Base-by-base conservation (phyloP, 2,329 filamentous ascomycete species). In the Endocalyx cinctus region DNA sequence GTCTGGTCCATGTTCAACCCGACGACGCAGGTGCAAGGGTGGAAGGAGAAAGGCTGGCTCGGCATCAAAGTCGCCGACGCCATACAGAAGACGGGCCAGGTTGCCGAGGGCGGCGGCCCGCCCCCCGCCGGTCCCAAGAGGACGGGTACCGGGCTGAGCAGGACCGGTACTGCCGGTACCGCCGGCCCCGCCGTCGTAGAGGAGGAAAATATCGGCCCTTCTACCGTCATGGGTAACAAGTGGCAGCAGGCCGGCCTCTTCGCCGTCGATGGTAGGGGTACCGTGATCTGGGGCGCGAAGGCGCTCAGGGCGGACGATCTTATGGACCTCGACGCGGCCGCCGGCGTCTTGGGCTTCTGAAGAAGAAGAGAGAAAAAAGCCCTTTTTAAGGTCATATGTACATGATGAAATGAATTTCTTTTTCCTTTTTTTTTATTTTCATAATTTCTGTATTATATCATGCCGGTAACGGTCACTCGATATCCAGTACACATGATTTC, bases 221-320 rank as follows among this genome's bases (percentile, higher is more conserved):
- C 56, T 17, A 71, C 63, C 23, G 60, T 64, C 5, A 64, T 73
- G 62, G 68, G 71, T 3, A 75, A 72, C 45, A 74, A 74, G 57
- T 75, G 72, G 71, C 72, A 74, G 51, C 66, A 72, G 48, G 63
- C 67, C 2, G 70, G 70, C 0, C 63, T 68, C 2, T 75, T 72
- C 52, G 67, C 70, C 4, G 55, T 74, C 3, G 67, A 76, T 38
- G 64, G 64, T 1, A 58, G 62, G 11, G 70, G 69, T 7, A 66
- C 61, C 6, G 64, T 75, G 2, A 58, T 72, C 7, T 76, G 66
- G 67, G 69, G 66, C 4, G 62, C 62, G 4, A 72, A 72, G 49
- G 67, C 67, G 3, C 34, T 55, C 27, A 59, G 64, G 36, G 64
- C 64, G 3, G 70, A 74, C 42, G 70, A 74, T 48, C 50, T 70